Evolutionary conservation across 768 basidiomycete species (phyloP), one percentile per base, ranked within the genome.

Genomic region (Suillus plorans): DNA sequence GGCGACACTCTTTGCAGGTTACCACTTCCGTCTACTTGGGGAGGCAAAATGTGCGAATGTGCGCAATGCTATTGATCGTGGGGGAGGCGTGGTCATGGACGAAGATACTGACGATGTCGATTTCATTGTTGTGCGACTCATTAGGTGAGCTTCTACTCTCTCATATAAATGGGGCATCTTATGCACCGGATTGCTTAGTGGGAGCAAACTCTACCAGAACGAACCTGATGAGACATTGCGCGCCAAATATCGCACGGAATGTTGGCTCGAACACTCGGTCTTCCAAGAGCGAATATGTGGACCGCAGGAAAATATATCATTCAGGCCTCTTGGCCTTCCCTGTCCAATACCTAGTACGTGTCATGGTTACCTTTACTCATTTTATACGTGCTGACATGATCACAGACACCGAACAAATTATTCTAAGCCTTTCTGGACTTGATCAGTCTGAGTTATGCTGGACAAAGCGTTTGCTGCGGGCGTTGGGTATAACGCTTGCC

Each of bases 231-330:
- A 78, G 8, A 13, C 42, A 1, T 69, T 80, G 67, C 81, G 84
- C 55, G 62, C 68, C 4, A 89, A 86, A 68, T 93, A 88, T 70
- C 85, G 95, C 52, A 97, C 95, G 0, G 95, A 97, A 74, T 96
- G 93, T 72, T 98, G 95, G 95, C 80, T 98, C 1, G 95, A 98
- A 74, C 85, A 85, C 52, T 97, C 92, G 69, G 83, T 94, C 16
- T 89, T 85, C 62, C 87, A 89, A 64, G 89, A 92, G 53, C 82
- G 84, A n/a, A 77, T 97, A 60, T 89, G 90, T 70, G 73, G 78
- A 20, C 80, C 85, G 0, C 84, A 87, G 1, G 90, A 90, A 50
- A 88, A 94, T 67, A 72, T 92, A 14, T 85, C 87, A 0, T 94
- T 92, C 69, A 76, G 76, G 4, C 95, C 95, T 1, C 79, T 97